Conservation (phyloP, 169 alveolate species). For the Cryptosporidium parvum region DNA sequence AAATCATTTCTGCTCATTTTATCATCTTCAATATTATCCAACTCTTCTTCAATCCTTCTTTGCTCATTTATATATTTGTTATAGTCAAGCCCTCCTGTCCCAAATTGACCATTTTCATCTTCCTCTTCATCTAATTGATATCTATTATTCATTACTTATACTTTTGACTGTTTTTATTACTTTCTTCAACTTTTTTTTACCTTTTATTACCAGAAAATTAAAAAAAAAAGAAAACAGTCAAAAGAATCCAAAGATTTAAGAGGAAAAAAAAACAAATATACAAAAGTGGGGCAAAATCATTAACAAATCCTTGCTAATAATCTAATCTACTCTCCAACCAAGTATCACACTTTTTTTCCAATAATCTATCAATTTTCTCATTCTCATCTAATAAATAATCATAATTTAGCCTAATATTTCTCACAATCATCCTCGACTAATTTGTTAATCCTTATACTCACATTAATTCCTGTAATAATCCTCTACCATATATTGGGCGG, state of each 20-base stretch:
- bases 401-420: background rate
- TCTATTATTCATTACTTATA: background rate
- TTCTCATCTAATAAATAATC: too few relatives aligned
- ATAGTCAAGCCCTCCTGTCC: background rate
- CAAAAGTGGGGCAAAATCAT: slow-evolving; percentile 16
- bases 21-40: slow-evolving; percentile 8
- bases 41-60: background rate
- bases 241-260: background rate
- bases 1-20: background rate
- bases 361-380: background rate
- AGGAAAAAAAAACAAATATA: background rate
- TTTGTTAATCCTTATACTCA: background rate
- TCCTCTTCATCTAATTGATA: background rate
- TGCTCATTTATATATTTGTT: slow-evolving; percentile 1
- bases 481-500: background rate
- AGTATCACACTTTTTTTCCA: too few relatives aligned
- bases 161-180: background rate
- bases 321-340: background rate
- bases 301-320: background rate
- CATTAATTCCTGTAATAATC: background rate
- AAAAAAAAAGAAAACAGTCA: too few relatives aligned
- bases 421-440: background rate
- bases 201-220: background rate
- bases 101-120: background rate
- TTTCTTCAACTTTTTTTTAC: background rate